These are phyloP conservation scores for Plasmodium yoelii DNA, from an alignment of 169 alveolate genomes.

Conservation along the genomic window DNA sequence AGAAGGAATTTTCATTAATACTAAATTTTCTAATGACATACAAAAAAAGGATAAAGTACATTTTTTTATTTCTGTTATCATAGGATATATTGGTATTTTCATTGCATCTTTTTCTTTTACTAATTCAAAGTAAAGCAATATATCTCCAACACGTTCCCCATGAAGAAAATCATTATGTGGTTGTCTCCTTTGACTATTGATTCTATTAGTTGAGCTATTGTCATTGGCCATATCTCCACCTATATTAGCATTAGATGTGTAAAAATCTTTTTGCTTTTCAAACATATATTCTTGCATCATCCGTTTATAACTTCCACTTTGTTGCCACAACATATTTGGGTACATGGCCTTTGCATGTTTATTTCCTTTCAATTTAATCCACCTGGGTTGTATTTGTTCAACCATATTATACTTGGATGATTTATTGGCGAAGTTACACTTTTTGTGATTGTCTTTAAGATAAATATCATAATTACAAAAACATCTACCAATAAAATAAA, in stretches of 20 bases:
- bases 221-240: neutral
- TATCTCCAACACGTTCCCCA: conserved; percentile 82
- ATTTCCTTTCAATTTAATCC: conserved; percentile 90
- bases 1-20: conserved; percentile 47
- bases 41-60: conserved; percentile 83
- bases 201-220: neutral
- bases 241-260: neutral
- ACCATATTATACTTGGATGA: conserved; percentile 69
- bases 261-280: conserved; percentile 46
- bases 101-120: conserved; percentile 87
- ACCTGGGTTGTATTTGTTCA: conserved; percentile 85
- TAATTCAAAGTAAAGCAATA: conserved; percentile 87
- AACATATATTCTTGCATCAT: conserved; percentile 49
- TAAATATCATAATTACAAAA: conserved; percentile 66
- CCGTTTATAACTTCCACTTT: conserved; percentile 47
- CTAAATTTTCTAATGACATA: conserved; percentile 85
- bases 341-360: conserved; percentile 74
- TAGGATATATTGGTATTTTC: conserved; percentile 88
- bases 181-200: conserved; percentile 19
- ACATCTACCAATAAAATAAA: conserved; percentile 74
- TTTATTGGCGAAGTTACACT: conserved; percentile 71
- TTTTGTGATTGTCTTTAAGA: conserved; percentile 68
- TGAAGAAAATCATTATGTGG: conserved; percentile 47
- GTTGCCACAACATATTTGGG: conserved; percentile 70
- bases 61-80: conserved; percentile 88